Evolutionary conservation across 768 basidiomycete genomes (phyloP), one percentile per base, ranked within the genome.

Genomic region (Hydnomerulius pinastri): DNA sequence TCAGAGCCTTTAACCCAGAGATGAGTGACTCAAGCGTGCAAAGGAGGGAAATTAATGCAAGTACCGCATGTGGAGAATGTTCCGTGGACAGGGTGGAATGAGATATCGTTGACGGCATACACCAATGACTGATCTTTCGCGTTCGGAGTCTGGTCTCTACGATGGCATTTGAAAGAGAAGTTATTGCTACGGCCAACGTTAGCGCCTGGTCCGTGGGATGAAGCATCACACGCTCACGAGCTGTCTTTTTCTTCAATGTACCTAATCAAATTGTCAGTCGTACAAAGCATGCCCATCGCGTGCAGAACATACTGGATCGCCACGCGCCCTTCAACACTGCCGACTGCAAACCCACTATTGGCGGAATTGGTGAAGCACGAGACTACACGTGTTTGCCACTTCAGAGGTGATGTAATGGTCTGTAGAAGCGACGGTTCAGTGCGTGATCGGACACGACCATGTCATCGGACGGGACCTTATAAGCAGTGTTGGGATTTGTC

Each of bases 341-440:
- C 91, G 3, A 92, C 79, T 0, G 90, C 90, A 57, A 90, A 93
- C 4, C 90, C 89, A 55, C 81, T 85, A 48, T 63, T 81, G 7
- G 70, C 37, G 13, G 83, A 79, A 4, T 85, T 79, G 13, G 87
- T 86, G 63, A 92, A 92, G 64, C 90, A 92, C 4, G 90, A 82
- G 12, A 92, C 80, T 4, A 90, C 87, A 28, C 92, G 82, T 12
- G 92, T 94, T 72, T 96, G 92, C 90, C 89, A 93, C 64, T 96
- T 97, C 52, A 98, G 70, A 1, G 96, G 93, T 1, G 93, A 96
- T 21, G 74, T 71, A 53, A 92, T 86, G 20, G 81, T 85, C 91
- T 96, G 58, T 36, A 17, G 13, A 25, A 37, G 39, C 38, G 39
- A 56, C 9, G 38, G 57, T 4, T 49, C 40, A 4, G 29, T 33